These are phyloP conservation scores for Vitis hybrid DNA, from an alignment of 177 flowering plant genomes.

Conservation along the genomic window DNA sequence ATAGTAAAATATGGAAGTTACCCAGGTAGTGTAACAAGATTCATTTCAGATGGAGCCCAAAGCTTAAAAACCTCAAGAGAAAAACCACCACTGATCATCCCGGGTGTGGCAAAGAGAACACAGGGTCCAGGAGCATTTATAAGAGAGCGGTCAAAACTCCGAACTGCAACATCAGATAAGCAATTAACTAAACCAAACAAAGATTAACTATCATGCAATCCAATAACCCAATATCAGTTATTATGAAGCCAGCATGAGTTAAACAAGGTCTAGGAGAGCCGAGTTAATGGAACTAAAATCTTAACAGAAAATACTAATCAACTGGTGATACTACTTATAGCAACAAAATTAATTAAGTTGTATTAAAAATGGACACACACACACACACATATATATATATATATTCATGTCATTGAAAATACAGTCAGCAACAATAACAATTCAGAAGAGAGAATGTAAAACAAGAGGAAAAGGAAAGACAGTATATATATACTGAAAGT, in stretches of 20 bases:
- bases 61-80: slow-evolving; percentile 92
- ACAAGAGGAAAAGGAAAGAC: not conserved
- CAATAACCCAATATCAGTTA: not conserved
- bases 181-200: not conserved
- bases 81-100: slow-evolving; percentile 90
- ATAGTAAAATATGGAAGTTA: slow-evolving; percentile 22
- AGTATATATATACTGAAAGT: not conserved
- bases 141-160: slow-evolving; percentile 75
- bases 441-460: no score
- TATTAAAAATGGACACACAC: not conserved
- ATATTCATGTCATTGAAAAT: no score
- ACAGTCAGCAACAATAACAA: no score
- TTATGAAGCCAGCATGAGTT: not conserved
- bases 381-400: no score
- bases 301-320: not conserved
- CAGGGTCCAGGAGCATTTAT: slow-evolving; percentile 90
- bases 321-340: no score
- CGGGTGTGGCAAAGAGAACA: slow-evolving; percentile 98
- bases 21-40: slow-evolving; percentile 92
- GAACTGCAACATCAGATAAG: slow-evolving; percentile 56
- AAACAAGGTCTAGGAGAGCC: not conserved
- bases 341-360: not conserved
- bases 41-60: slow-evolving; percentile 90
- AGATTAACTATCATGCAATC: not conserved
- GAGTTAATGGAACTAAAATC: not conserved